Evolutionary conservation across 345 rosid genomes (phyloP), one percentile per base, ranked within the genome.

Genomic region (Rubroshorea leprosula): DNA sequence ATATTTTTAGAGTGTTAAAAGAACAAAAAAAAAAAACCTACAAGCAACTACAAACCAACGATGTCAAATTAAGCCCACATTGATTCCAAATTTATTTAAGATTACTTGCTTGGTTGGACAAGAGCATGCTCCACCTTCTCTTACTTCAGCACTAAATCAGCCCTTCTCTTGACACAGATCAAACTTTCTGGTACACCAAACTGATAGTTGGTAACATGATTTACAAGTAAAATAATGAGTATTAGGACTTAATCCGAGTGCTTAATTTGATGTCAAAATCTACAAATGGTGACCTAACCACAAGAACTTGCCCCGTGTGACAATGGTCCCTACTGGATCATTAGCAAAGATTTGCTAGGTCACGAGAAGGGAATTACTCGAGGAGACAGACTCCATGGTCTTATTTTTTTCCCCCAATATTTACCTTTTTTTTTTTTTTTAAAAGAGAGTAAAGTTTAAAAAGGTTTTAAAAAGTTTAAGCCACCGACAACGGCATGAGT

Each of bases 271-370:
- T 13, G 47, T 44, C 47, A 5, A 9, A 9, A 9, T 44, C 47
- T 1, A n/a, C 18, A 44, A 5, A 44, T 44, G 47, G 47, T 44
- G 16, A n/a, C 16, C 47, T 44, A 44, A 14, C 4, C 47, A 44
- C 17, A n/a, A 44, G 47, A 14, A 2, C 16, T 35, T 44, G 17
- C 17, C 47, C 4, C 16, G 16, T 39, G 45, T 14, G 2, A 1
- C 1, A 0, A 4, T 9, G 25, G 66, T 6, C 55, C 66, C 63
- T 49, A 31, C 65, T 5, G 62, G 45, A 70, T 60, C 74, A 21
- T 25, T 6, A 24, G 59, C 43, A 49, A 13, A 54, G 66, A 71
- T 61, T 55, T 60, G 23, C 38, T 23, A 9, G 23, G 29, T 26
- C 53, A 25, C 14, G n/a, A 23, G 13, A 29, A 25, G 57, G 53